Evolutionary conservation across 192 early-diverging fungal species (phyloP).

Genomic region (Coemansia sp.): DNA sequence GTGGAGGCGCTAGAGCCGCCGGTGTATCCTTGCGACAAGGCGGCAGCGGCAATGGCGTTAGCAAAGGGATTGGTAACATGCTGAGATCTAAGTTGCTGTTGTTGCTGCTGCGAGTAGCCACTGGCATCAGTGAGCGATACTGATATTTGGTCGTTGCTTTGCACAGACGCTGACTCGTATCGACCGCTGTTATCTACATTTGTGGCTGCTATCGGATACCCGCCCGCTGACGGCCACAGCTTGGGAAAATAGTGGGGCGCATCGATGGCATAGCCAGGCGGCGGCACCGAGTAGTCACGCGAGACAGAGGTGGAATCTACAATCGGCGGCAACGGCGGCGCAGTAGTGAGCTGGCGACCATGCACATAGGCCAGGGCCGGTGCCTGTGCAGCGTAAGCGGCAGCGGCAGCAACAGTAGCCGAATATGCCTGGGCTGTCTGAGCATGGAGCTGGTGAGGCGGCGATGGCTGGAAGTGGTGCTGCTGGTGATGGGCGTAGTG

Average conservation of each 20-base stretch:
- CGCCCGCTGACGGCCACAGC: constrained; percentile 9
- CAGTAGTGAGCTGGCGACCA: constrained; percentile 2
- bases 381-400: background rate
- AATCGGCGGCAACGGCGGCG: constrained; percentile 6
- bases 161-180: constrained; percentile 30
- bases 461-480: constrained; percentile 14
- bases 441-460: constrained; percentile 10
- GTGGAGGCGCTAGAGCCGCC: constrained; percentile 10
- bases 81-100: constrained; percentile 21
- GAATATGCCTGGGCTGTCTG: constrained; percentile 13
- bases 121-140: constrained; percentile 41
- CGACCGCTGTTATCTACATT: constrained; percentile 13
- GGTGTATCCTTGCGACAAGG: background rate
- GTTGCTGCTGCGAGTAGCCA: constrained; percentile 34
- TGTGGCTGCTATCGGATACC: constrained; percentile 18
- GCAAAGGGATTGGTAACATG: constrained; percentile 4
- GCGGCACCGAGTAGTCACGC: constrained; percentile 5
- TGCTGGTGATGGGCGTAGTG: constrained; percentile 22
- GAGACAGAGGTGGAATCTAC: background rate
- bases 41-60: constrained; percentile 8
- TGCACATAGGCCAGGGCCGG: background rate
- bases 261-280: constrained; percentile 2
- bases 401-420: background rate
- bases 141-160: constrained; percentile 47
- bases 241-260: background rate